Evolutionary conservation across 2,329 filamentous ascomycete genomes (phyloP).

Genomic region (Fusarium torreyae): DNA sequence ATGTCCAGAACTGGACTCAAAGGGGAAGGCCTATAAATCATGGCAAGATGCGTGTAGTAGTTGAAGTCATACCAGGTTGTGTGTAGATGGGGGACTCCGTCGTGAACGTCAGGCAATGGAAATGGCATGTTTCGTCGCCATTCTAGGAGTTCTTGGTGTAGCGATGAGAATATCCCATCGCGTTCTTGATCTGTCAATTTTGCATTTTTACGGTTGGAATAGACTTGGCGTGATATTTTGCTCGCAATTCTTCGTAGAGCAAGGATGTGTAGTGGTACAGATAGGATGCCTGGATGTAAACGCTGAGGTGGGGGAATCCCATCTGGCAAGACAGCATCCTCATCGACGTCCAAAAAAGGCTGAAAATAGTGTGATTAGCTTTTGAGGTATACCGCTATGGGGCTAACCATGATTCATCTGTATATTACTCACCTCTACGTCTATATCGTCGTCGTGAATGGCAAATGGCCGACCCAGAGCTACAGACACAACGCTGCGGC

Average conservation of each 20-base stretch:
- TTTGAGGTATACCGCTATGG: too few relatives aligned
- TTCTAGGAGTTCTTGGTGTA: background rate
- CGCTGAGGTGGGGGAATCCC: background rate
- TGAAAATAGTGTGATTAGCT: background rate
- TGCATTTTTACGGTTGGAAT: background rate
- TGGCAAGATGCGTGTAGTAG: background rate
- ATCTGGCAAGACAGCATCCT: background rate
- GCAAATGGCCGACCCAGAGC: background rate
- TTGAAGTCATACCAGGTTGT: background rate
- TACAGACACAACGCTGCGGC: background rate
- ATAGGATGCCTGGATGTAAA: background rate
- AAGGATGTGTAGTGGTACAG: background rate
- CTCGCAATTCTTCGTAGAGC: background rate
- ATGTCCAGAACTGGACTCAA: too few relatives aligned
- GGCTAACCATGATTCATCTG: background rate
- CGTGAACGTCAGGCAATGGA: background rate
- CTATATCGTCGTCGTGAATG: background rate
- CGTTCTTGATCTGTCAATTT: background rate
- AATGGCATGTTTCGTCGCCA: background rate
- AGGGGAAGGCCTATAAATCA: background rate
- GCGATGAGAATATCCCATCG: background rate
- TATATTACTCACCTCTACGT: background rate
- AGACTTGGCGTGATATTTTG: background rate
- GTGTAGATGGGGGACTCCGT: background rate
- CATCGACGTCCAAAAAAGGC: background rate